Conservation (phyloP, 352 stramenopile genomes). For the Blastocystis sp. region DNA sequence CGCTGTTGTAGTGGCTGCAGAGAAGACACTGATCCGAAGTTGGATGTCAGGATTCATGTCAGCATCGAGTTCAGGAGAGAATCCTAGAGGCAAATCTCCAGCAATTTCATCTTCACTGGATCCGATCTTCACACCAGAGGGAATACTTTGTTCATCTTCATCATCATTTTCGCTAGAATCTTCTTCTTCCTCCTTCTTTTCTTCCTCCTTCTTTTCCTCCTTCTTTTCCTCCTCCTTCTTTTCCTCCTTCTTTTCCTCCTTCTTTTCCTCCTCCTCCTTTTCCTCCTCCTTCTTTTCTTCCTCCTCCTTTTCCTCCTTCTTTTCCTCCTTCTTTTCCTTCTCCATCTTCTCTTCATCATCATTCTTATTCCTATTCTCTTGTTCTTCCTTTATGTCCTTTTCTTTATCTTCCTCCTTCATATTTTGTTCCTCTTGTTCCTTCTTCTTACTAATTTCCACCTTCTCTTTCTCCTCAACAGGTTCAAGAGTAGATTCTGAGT, state of each 20-base stretch:
- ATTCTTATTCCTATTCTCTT: background rate
- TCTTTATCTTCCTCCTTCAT: background rate
- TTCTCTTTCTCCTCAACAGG: background rate
- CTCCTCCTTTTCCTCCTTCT: background rate
- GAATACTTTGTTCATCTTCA: background rate
- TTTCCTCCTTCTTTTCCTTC: background rate
- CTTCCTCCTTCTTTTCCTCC: background rate
- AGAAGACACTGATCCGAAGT: too few relatives aligned
- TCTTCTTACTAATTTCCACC: background rate
- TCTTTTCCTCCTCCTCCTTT: background rate
- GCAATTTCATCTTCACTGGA: too few relatives aligned
- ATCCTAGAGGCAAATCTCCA: too few relatives aligned
- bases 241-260: background rate
- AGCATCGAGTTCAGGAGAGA: background rate
- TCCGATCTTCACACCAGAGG: too few relatives aligned
- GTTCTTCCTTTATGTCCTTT: background rate
- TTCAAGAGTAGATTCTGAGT: background rate
- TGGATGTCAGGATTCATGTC: too few relatives aligned
- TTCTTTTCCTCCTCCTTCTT: constrained; percentile 5
- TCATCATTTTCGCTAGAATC: background rate
- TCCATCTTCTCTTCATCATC: background rate
- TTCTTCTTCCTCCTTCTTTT: background rate
- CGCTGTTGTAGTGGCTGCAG: too few relatives aligned
- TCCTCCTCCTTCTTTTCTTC: background rate
- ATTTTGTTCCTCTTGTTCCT: background rate